These are phyloP conservation scores for Xylaria castorea DNA, from an alignment of 495 filamentous ascomycete species.

Conservation along the genomic window DNA sequence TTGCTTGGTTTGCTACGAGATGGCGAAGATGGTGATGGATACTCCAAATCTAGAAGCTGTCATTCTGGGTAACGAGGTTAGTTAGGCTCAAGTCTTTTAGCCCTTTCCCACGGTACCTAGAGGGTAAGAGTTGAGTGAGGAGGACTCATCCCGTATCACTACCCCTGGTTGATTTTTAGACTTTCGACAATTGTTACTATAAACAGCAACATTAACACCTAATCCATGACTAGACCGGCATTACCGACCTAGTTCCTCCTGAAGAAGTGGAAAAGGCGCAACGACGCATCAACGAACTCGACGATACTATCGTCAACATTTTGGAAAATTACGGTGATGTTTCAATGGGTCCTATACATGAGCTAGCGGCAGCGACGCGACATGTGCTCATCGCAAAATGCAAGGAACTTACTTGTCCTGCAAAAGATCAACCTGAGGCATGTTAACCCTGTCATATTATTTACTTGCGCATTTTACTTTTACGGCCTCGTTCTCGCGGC, in stretches of 20 bases:
- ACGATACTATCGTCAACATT: constrained; percentile 50
- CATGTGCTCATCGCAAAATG: constrained; percentile 52
- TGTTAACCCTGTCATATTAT: constrained; percentile 18
- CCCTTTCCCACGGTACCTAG: not conserved
- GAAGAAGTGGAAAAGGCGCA: constrained; percentile 58
- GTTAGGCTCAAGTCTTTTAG: not conserved
- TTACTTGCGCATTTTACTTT: not conserved
- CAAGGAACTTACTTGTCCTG: constrained; percentile 50
- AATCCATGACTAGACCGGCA: not conserved
- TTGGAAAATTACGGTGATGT: constrained; percentile 65
- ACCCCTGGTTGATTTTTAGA: not conserved
- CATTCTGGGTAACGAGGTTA: constrained; percentile 48
- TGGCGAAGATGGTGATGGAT: constrained; percentile 57
- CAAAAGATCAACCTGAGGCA: constrained; percentile 50
- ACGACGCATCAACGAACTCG: constrained; percentile 53
- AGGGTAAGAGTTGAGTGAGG: not conserved
- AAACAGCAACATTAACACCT: constrained; percentile 2
- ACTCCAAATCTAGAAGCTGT: constrained; percentile 50
- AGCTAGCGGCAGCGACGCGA: constrained; percentile 57
- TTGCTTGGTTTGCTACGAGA: constrained; percentile 61
- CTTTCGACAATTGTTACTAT: not conserved
- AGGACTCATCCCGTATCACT: not conserved
- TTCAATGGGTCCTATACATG: constrained; percentile 65
- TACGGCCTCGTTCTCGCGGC: not conserved
- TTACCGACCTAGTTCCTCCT: constrained; percentile 21